phyloP scores from a whole-genome alignment of 257 asterid genomes.

The Fraxinus americana region DNA sequence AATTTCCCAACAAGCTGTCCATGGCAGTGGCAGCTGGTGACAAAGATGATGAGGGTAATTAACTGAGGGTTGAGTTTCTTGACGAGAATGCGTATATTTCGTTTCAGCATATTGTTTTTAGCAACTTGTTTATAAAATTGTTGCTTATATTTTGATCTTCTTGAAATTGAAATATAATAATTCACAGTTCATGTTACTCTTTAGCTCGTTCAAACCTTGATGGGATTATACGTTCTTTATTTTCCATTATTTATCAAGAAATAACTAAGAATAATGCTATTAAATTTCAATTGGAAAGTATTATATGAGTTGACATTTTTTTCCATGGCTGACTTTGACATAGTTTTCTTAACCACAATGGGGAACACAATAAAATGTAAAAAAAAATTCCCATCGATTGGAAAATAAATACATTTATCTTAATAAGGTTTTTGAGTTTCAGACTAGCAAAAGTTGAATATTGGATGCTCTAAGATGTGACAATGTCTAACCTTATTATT shows the following conservation, averaged over 20 bases:
- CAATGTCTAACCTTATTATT: too few species aligned
- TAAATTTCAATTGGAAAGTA: background rate
- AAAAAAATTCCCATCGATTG: background rate
- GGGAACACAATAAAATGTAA: background rate
- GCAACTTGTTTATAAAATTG: background rate
- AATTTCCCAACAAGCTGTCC: too few species aligned
- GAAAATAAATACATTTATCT: background rate
- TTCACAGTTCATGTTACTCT: background rate
- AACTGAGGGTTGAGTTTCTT: background rate
- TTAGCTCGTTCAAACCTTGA: background rate
- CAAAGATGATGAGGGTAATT: too few species aligned
- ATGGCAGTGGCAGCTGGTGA: slow-evolving; percentile 3
- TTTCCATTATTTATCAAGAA: too few species aligned
- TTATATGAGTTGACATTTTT: slow-evolving; percentile 1
- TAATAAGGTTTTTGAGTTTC: too few species aligned
- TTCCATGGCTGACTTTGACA: background rate
- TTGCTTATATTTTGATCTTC: background rate
- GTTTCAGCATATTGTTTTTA: background rate
- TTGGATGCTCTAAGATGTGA: too few species aligned
- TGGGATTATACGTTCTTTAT: background rate
- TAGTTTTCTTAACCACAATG: background rate
- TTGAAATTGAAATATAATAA: background rate
- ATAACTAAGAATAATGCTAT: background rate
- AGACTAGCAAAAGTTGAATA: too few species aligned
- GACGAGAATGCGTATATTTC: background rate